Evolutionary conservation across 208 protist species (phyloP), one percentile per base, ranked within the genome.

Genomic region (Trypanosoma platydactyli): DNA sequence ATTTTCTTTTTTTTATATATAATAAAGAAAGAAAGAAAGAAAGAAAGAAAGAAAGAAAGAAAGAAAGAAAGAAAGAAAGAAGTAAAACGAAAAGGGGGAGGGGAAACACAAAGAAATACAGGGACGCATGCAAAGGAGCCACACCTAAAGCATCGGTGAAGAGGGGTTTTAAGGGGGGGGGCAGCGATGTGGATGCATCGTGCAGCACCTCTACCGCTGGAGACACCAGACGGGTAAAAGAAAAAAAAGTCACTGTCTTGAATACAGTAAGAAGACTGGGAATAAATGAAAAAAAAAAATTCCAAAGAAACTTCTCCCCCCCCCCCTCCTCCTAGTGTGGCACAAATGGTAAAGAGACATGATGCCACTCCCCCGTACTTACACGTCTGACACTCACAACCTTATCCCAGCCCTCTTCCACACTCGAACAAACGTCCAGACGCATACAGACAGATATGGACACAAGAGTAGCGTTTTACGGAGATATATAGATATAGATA

Each of bases 11-110:
- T 44, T 66, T 49, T 30, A 44, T 60, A 30, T 57, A 20, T 3
- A 27, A 16, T 44, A 66, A 56, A 56, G 25, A 54, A 5, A 55
- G 33, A 13, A 73, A 42, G 38, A 73, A 65, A 7, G 2, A 20
- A 22, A 50, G 68, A 59, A 53, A 46, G 46, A n/a, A 68, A 25
- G 40, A 49, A 53, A 3, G 52, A 49, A 69, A 53, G 25, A 20
- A 53, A 38, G 65, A 29, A 46, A 44, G 33, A 49, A 48, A 64
- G 46, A 74, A n/a, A 76, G 38, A 71, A 56, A 52, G 60, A 62
- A 41, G 65, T 35, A 41, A 75, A 75, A 67, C 62, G 63, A 59
- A 38, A 25, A 48, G 27, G 42, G 24, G 44, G 18, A 3, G 35
- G 6, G 35, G 5, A n/a, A 20, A 22, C 40, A n/a, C n/a, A n/a